Base-by-base conservation (phyloP, 331 rosid species). In the Rhamnella rubrinervis region DNA sequence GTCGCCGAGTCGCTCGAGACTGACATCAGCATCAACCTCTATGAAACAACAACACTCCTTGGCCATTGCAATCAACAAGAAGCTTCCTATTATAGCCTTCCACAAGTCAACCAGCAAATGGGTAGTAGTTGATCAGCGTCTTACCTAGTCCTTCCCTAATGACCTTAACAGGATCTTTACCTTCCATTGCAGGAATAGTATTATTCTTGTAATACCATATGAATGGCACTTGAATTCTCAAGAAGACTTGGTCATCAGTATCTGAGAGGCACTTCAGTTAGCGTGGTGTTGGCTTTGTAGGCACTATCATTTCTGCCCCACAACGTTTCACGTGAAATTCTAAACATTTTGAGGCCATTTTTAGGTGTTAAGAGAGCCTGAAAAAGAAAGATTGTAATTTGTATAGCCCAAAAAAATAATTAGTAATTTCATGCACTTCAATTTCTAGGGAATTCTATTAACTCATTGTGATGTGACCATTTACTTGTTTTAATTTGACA, bases 51-150 rank as follows among this genome's bases (percentile, higher is more conserved):
- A 76, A 41, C 6, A 86, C 31, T 0, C 91, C 86, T 40, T 83
- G 73, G 6, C 72, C 86, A 8, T 0, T 81, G 68, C 91, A 86
- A 12, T 83, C 81, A 71, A 86, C 86, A 60, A 19, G 2, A 0
- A 86, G 77, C 51, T 78, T 86, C n/a, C 56, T 74, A 8, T 76
- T 70, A 4, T 15, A 60, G 15, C 70, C 79, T 80, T 85, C 85
- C 71, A 62, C n/a, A n/a, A n/a, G n/a, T n/a, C n/a, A n/a, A n/a
- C 87, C 82, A n/a, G 87, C 90, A 0, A 85, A 26, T 10, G 87
- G 91, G 71, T 83, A 80, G 65, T 83, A 83, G 23, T 63, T 40
- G 18, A 63, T 86, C 0, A 86, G 25, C 15, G 88, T 81, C 37
- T 26, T 7, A n/a, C 55, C 62, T 6, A 81, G 7, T 2, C 66